A percentile compares a stretch with the other conserved stretches of the same genome.
phyloP scores from a whole-genome alignment of 1,139 yeast species.

The Barnettozyma hawaiiensis region DNA sequence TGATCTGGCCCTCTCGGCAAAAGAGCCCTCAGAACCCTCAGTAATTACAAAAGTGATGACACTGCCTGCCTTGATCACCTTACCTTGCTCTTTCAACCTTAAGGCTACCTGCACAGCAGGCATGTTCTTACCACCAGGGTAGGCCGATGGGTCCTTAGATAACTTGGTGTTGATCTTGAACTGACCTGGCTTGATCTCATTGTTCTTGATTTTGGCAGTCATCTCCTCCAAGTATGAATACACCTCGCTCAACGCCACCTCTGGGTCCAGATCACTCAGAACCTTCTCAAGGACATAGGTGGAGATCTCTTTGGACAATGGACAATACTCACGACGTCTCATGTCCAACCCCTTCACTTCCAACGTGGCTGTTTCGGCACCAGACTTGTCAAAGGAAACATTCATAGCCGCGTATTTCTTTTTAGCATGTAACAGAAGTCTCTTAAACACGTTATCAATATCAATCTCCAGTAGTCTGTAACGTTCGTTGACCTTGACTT shows the following conservation, averaged over 20 bases:
- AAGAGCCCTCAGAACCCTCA: constrained; percentile 32
- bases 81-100: constrained; percentile 72
- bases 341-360: constrained; percentile 97
- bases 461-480: constrained; percentile 88
- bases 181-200: constrained; percentile 59
- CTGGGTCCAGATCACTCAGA: constrained; percentile 71
- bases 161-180: constrained; percentile 69
- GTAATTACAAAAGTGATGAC: constrained; percentile 86
- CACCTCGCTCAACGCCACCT: constrained; percentile 65
- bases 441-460: constrained; percentile 86
- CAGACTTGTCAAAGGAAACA: constrained; percentile 42
- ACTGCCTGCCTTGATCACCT: constrained; percentile 80
- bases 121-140: constrained; percentile 76
- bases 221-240: constrained; percentile 68
- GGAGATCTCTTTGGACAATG: constrained; percentile 83
- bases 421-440: constrained; percentile 85
- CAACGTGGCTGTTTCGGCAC: constrained; percentile 46
- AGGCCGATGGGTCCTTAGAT: constrained; percentile 68
- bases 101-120: constrained; percentile 94
- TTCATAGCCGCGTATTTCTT: constrained; percentile 96
- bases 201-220: constrained; percentile 50
- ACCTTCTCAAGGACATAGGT: constrained; percentile 67
- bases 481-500: constrained; percentile 78
- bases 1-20: constrained; percentile 78
- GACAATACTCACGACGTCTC: constrained; percentile 96